A percentile compares a stretch with the other conserved stretches of the same genome.
phyloP scores from a whole-genome alignment of 768 basidiomycete genomes.

The Amanita rubescens region DNA sequence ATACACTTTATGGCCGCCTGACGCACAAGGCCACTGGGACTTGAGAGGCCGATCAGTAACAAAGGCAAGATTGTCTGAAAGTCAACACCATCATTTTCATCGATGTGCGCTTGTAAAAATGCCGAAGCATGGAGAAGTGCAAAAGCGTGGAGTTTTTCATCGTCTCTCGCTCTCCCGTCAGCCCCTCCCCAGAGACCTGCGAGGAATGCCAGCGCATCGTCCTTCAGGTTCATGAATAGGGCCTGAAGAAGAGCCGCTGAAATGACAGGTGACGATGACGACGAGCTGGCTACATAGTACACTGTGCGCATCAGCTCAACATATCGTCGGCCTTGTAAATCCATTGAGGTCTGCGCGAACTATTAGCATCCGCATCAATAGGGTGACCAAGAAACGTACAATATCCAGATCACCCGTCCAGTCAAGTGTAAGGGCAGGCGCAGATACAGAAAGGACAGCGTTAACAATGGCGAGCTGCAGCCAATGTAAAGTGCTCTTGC shows the following conservation, averaged over 20 bases:
- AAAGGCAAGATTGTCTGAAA: slow-evolving; percentile 76
- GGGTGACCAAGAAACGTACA: slow-evolving; percentile 21
- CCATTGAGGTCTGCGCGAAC: slow-evolving; percentile 8
- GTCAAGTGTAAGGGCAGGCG: slow-evolving; percentile 29
- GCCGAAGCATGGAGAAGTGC: slow-evolving; percentile 73
- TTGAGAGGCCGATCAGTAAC: slow-evolving; percentile 55
- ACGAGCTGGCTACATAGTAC: slow-evolving; percentile 60
- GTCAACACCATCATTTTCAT: slow-evolving; percentile 49
- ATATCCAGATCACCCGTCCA: slow-evolving; percentile 39
- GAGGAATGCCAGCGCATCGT: slow-evolving; percentile 74
- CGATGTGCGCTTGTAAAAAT: slow-evolving; percentile 68
- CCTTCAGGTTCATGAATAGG: slow-evolving; percentile 61
- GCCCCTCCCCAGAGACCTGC: slow-evolving; percentile 54
- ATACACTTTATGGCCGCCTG: slow-evolving; percentile 52
- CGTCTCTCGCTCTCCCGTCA: slow-evolving; percentile 16
- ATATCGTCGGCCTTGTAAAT: slow-evolving; percentile 33
- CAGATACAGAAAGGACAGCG: slow-evolving; percentile 39
- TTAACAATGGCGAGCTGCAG: slow-evolving; percentile 53
- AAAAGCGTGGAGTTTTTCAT: slow-evolving; percentile 34
- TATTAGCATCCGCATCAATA: slow-evolving; percentile 1
- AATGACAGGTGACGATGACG: slow-evolving; percentile 37
- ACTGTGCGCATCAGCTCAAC: slow-evolving; percentile 54
- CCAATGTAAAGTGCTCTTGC: slow-evolving; percentile 44
- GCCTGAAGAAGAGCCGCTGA: slow-evolving; percentile 50
- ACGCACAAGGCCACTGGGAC: slow-evolving; percentile 33